phyloP scores from a whole-genome alignment of 306 rosid species.

The Canavalia ensiformis region DNA sequence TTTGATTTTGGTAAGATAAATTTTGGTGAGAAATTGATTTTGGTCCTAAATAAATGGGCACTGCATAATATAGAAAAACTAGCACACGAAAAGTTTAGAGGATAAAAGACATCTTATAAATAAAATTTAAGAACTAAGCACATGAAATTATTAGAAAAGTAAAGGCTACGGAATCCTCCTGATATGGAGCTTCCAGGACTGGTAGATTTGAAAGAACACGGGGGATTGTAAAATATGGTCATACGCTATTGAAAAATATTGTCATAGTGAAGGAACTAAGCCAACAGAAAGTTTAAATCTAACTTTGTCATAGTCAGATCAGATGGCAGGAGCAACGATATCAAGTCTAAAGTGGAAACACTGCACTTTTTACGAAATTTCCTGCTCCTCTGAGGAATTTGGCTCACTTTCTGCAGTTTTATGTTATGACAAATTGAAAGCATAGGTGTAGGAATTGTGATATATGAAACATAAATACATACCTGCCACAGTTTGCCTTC shows the following conservation, averaged over 20 bases:
- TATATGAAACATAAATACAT: conserved; percentile 13
- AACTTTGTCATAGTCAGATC: conserved; percentile 1
- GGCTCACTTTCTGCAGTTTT: too few relatives aligned
- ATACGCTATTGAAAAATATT: too few relatives aligned
- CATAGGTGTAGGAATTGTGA: too few relatives aligned
- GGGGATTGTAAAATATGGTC: neutral
- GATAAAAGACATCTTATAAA: too few relatives aligned
- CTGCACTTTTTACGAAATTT: too few relatives aligned
- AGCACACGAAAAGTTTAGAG: neutral
- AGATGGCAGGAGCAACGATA: neutral
- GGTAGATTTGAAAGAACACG: conserved; percentile 1
- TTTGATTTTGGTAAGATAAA: neutral
- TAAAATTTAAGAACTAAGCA: too few relatives aligned
- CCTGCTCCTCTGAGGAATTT: too few relatives aligned
- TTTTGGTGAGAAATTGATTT: neutral
- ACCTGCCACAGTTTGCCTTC: conserved; percentile 77
- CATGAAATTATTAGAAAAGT: neutral
- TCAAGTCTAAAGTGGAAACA: too few relatives aligned
- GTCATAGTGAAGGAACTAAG: neutral
- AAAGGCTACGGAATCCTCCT: neutral
- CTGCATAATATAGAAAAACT: neutral
- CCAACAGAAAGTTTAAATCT: conserved; percentile 1
- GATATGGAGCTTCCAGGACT: neutral
- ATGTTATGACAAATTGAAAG: too few relatives aligned
- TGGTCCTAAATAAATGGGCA: neutral